Percentiles rank a stretch among this genome's conserved stretches.
Conservation (phyloP, 2,329 filamentous ascomycete genomes). For the Cordyceps farinosa region DNA sequence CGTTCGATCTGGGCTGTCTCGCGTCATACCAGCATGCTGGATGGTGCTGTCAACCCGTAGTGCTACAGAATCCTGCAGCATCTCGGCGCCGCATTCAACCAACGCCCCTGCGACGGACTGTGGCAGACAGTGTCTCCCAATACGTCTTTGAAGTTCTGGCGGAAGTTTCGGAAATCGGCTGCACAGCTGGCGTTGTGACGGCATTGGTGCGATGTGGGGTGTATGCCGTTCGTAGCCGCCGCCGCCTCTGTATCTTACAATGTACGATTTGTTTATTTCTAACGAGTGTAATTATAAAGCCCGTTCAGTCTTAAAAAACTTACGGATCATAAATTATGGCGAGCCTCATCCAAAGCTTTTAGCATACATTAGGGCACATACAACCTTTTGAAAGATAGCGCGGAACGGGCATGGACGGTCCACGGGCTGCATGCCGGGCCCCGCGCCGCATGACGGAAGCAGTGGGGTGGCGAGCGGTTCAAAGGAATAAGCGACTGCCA, state of each 20-base stretch:
- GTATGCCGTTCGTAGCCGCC: background rate
- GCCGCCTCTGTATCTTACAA: background rate
- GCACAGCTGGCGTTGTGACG: background rate
- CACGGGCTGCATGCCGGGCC: background rate
- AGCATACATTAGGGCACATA: background rate
- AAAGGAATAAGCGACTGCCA: background rate
- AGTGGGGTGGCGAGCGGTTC: constrained; percentile 8
- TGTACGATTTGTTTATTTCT: no score
- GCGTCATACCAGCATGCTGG: background rate
- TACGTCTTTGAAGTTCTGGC: background rate
- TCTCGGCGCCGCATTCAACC: background rate
- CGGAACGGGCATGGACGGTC: background rate
- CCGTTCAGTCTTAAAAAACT: no score
- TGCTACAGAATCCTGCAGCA: no score
- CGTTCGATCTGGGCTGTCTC: background rate
- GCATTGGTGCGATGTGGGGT: background rate
- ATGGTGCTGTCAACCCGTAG: background rate
- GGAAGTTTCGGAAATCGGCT: background rate
- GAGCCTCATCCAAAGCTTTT: background rate
- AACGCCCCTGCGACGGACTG: background rate
- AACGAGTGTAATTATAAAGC: no score
- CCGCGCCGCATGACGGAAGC: constrained; percentile 12
- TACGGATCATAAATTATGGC: background rate
- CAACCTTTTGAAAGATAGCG: background rate
- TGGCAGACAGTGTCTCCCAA: background rate